Conservation (phyloP, 202 grass and related monocot genomes). For the Setaria italica region DNA sequence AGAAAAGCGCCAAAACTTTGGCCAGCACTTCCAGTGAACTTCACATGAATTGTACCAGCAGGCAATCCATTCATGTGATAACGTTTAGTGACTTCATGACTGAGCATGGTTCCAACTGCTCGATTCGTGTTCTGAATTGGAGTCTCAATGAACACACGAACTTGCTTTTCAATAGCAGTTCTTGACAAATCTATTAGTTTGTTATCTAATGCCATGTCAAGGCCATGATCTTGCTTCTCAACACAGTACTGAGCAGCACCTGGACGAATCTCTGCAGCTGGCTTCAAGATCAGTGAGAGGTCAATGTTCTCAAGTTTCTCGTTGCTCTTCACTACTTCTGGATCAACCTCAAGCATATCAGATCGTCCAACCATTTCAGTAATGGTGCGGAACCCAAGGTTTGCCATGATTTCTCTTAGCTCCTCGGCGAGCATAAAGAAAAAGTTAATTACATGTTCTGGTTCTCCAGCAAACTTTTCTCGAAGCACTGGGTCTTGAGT, state of each 20-base stretch:
- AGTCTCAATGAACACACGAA: slow-evolving; percentile 78
- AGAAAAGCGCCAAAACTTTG: slow-evolving; percentile 96
- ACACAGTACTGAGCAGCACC: slow-evolving; percentile 84
- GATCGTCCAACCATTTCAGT: slow-evolving; percentile 96
- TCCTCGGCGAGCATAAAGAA: slow-evolving; percentile 99
- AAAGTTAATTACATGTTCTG: slow-evolving; percentile 99
- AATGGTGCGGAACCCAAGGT: slow-evolving; percentile 78
- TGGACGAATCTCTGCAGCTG: slow-evolving; percentile 77
- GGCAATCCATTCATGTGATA: slow-evolving; percentile 86
- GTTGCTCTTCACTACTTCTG: slow-evolving; percentile 81
- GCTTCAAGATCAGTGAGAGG: slow-evolving; percentile 86
- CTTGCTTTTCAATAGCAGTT: slow-evolving; percentile 69
- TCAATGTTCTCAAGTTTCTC: slow-evolving; percentile 97
- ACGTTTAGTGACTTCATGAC: slow-evolving; percentile 91
- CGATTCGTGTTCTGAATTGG: slow-evolving; percentile 81
- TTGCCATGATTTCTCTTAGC: slow-evolving; percentile 92
- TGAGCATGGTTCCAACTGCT: slow-evolving; percentile 90
- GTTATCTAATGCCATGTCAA: slow-evolving; percentile 89
- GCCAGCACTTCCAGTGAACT: slow-evolving; percentile 86
- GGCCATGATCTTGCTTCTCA: slow-evolving; percentile 94
- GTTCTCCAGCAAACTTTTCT: slow-evolving; percentile 94
- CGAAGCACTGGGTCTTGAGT: slow-evolving; percentile 97
- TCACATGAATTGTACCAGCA: slow-evolving; percentile 82
- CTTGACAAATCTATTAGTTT: slow-evolving; percentile 75
- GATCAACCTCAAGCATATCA: slow-evolving; percentile 94